phyloP scores from a whole-genome alignment of 441 rosid genomes.

The Croton laevigatus region DNA sequence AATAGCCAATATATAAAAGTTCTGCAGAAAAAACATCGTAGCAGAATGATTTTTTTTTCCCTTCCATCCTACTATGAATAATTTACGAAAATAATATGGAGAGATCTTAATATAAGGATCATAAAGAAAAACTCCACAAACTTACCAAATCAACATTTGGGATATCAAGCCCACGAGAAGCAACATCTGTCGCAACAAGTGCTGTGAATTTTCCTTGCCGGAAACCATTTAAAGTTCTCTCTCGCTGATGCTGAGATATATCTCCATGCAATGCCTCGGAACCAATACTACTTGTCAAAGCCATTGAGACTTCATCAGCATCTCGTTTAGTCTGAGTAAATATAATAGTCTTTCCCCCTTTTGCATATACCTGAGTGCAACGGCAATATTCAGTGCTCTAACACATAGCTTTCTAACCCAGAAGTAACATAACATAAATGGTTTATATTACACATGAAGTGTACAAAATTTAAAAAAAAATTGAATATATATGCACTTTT shows the following conservation, averaged over 20 bases:
- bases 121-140: constrained; percentile 13
- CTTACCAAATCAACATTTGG: constrained; percentile 90
- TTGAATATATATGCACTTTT: background rate
- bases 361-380: constrained; percentile 77
- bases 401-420: background rate
- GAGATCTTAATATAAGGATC: background rate
- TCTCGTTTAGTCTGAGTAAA: constrained; percentile 95
- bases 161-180: constrained; percentile 97
- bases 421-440: background rate
- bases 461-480: background rate
- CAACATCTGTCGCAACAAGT: constrained; percentile 98
- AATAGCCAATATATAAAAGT: background rate
- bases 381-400: constrained; percentile 1
- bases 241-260: constrained; percentile 97
- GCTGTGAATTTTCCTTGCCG: constrained; percentile 97
- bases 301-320: constrained; percentile 92
- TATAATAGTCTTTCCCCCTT: constrained; percentile 97
- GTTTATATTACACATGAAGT: background rate
- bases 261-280: constrained; percentile 98
- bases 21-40: background rate
- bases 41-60: no score
- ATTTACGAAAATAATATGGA: background rate
- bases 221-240: constrained; percentile 88
- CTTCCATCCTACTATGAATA: no score
- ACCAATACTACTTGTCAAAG: constrained; percentile 76